phyloP scores from a whole-genome alignment of 345 rosid species.

The Syzygium jambos region DNA sequence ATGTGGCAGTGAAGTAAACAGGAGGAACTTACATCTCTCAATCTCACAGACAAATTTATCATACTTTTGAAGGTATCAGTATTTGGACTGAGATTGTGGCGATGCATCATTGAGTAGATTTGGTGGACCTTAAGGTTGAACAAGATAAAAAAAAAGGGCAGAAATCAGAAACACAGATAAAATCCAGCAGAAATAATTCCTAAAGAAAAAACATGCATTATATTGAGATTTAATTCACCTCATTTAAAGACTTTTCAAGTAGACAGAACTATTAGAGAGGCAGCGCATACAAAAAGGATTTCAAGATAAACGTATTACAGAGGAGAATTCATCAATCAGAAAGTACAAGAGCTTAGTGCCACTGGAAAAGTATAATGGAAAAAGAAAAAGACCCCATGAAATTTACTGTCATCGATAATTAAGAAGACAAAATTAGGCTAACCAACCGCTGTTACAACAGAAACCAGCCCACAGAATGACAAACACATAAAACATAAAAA shows the following conservation, averaged over 20 bases:
- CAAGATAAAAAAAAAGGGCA: neutral
- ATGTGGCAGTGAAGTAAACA: neutral
- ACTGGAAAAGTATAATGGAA: neutral
- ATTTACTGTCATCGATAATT: neutral
- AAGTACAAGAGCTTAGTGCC: neutral
- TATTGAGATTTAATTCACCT: neutral
- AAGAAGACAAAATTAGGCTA: neutral
- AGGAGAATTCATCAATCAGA: neutral
- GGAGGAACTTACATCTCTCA: conserved; percentile 66
- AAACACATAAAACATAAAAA: neutral
- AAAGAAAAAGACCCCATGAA: neutral
- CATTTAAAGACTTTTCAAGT: neutral
- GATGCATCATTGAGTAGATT: conserved; percentile 47
- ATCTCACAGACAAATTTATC: conserved; percentile 56
- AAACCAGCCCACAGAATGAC: neutral
- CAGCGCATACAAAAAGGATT: neutral
- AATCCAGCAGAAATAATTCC: neutral
- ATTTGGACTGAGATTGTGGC: conserved; percentile 48
- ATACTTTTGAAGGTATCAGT: conserved; percentile 56
- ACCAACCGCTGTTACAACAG: neutral
- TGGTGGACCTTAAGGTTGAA: conserved; percentile 44
- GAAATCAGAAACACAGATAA: neutral
- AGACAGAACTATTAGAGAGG: neutral
- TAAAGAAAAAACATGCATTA: neutral
- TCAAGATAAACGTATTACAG: neutral